Conservation (phyloP, 1,284 basidiomycete species). For the Microbotryum silenes-acaulis region DNA sequence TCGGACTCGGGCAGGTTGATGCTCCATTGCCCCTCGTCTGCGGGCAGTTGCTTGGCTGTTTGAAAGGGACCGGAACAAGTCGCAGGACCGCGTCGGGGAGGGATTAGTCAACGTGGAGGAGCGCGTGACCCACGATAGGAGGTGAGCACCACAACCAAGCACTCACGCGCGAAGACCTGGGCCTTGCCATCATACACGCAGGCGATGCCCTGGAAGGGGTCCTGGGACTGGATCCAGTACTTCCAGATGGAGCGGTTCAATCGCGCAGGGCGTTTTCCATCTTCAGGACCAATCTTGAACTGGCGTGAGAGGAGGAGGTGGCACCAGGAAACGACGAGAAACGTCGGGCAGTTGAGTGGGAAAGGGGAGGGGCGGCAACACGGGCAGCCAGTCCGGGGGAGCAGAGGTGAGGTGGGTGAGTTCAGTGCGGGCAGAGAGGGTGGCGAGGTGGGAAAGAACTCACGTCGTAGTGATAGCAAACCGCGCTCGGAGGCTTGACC, state of each 20-base stretch:
- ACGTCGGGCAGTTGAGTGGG: too few species aligned
- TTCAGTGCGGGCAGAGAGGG: background rate
- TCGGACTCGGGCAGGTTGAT: conserved; percentile 11
- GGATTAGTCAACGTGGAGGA: background rate
- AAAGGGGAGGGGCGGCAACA: too few species aligned
- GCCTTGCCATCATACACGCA: background rate
- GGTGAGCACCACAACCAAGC: background rate
- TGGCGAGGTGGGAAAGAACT: background rate
- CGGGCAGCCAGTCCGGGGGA: too few species aligned
- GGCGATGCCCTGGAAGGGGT: background rate
- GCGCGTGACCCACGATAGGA: background rate
- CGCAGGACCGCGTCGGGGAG: background rate
- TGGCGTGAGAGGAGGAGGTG: background rate
- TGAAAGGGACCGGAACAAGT: background rate
- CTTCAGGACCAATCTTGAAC: background rate
- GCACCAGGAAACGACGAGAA: too few species aligned
- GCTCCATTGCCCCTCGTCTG: conserved; percentile 7
- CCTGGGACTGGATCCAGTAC: background rate
- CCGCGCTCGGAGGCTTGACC: conserved; percentile 1
- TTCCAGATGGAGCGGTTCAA: conserved; percentile 8
- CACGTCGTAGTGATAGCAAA: conserved; percentile 12
- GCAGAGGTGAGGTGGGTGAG: background rate
- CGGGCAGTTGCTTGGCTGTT: conserved; percentile 3
- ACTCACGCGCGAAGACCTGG: conserved; percentile 8
- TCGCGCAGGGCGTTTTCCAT: background rate